Evolutionary conservation across 768 basidiomycete species (phyloP).

Genomic region (Neoboletus subvelutipes): DNA sequence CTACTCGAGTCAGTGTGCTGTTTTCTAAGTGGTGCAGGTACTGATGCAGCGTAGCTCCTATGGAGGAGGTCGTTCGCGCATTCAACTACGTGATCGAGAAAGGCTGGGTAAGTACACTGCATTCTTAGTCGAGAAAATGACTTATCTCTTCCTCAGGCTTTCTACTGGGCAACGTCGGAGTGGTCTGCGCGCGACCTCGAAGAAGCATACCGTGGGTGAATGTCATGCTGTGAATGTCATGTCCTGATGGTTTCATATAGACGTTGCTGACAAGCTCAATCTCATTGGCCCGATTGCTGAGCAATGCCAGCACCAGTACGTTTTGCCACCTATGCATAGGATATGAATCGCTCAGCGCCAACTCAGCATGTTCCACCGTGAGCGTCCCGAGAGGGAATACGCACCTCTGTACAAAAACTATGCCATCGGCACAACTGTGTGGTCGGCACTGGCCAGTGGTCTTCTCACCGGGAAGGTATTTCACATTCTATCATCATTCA

Average conservation of each 20-base stretch:
- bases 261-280: slow-evolving; percentile 50
- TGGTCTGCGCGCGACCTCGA: slow-evolving; percentile 54
- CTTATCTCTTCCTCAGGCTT: slow-evolving; percentile 25
- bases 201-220: slow-evolving; percentile 38
- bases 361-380: slow-evolving; percentile 50
- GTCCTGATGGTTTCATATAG: slow-evolving; percentile 20
- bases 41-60: slow-evolving; percentile 32
- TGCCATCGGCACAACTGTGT: slow-evolving; percentile 49
- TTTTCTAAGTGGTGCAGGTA: background rate
- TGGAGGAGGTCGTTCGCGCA: slow-evolving; percentile 58
- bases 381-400: slow-evolving; percentile 56
- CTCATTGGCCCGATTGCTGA: slow-evolving; percentile 52
- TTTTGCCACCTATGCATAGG: background rate
- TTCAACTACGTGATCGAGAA: slow-evolving; percentile 55
- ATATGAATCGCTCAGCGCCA: background rate
- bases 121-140: background rate
- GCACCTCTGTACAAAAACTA: slow-evolving; percentile 46
- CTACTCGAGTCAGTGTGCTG: slow-evolving; percentile 26
- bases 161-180: slow-evolving; percentile 54
- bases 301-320: slow-evolving; percentile 49
- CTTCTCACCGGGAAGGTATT: slow-evolving; percentile 52
- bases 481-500: background rate
- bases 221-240: background rate
- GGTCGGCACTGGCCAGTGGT: slow-evolving; percentile 55
- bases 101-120: slow-evolving; percentile 38